phyloP scores from a whole-genome alignment of 2,329 filamentous ascomycete genomes.

The Talaromyces marneffei region DNA sequence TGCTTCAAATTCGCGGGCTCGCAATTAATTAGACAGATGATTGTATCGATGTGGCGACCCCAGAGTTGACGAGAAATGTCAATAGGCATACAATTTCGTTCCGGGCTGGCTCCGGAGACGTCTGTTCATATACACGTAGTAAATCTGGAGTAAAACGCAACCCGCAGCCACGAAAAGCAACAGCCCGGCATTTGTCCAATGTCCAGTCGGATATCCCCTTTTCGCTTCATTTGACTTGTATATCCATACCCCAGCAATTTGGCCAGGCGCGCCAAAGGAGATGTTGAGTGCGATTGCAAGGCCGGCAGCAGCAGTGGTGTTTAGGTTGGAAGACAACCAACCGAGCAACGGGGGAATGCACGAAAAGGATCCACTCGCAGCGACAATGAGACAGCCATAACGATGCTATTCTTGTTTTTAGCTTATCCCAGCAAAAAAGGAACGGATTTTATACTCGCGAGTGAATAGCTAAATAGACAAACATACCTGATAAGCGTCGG shows the following conservation, averaged over 20 bases:
- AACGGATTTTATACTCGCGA: background rate
- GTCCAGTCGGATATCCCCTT: slow-evolving; percentile 62
- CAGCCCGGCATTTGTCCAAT: slow-evolving; percentile 60
- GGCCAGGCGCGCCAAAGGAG: slow-evolving; percentile 61
- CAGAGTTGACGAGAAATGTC: background rate
- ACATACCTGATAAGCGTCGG: slow-evolving; percentile 49
- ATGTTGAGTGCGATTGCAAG: slow-evolving; percentile 67
- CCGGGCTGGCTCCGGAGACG: slow-evolving; percentile 11
- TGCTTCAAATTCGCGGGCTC: background rate
- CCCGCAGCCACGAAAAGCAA: slow-evolving; percentile 55
- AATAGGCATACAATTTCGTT: slow-evolving; percentile 12
- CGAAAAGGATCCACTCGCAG: slow-evolving; percentile 60
- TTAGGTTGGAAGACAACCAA: slow-evolving; percentile 65
- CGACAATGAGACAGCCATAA: slow-evolving; percentile 66
- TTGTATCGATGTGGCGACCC: too few species aligned
- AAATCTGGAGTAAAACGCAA: slow-evolving; percentile 50
- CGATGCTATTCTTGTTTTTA: slow-evolving; percentile 37
- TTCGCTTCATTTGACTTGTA: slow-evolving; percentile 59
- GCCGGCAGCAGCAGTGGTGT: slow-evolving; percentile 59
- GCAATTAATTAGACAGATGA: too few species aligned
- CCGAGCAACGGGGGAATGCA: slow-evolving; percentile 64
- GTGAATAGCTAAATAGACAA: background rate
- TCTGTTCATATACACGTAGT: slow-evolving; percentile 49
- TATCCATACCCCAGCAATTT: slow-evolving; percentile 69
- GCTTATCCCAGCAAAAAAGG: background rate